Percentiles rank a stretch among this genome's conserved stretches.
These are phyloP conservation scores for Paxillus rubicundulus DNA, from an alignment of 768 basidiomycete genomes.

Conservation along the genomic window DNA sequence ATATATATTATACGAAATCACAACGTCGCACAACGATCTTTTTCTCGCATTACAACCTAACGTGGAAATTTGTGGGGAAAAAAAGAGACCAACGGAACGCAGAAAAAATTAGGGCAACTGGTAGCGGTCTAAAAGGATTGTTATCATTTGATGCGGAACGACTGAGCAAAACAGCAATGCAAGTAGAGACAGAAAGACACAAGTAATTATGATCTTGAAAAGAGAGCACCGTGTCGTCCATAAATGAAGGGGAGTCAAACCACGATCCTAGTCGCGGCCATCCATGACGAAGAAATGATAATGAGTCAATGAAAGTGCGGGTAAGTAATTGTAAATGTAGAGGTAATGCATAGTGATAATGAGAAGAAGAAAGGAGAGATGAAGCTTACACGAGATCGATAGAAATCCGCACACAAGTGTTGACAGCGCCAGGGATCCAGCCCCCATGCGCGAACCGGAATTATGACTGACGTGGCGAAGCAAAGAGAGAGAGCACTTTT, in stretches of 20 bases:
- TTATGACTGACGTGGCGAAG: slow-evolving; percentile 57
- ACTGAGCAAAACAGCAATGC: slow-evolving; percentile 31
- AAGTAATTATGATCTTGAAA: slow-evolving; percentile 27
- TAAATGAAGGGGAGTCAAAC: slow-evolving; percentile 14
- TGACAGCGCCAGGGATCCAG: slow-evolving; percentile 23
- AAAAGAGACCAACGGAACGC: not conserved
- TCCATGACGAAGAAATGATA: slow-evolving; percentile 15
- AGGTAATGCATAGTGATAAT: slow-evolving; percentile 32
- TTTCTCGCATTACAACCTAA: not conserved
- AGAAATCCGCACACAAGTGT: slow-evolving; percentile 13
- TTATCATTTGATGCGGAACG: slow-evolving; percentile 24
- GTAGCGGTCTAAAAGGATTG: slow-evolving; percentile 25
- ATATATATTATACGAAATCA: not conserved
- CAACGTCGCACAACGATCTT: not conserved
- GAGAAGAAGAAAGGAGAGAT: slow-evolving; percentile 15
- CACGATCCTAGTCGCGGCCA: slow-evolving; percentile 24
- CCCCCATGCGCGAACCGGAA: slow-evolving; percentile 9
- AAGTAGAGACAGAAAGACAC: slow-evolving; percentile 27
- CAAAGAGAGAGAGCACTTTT: slow-evolving; percentile 81
- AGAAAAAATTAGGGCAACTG: slow-evolving; percentile 19
- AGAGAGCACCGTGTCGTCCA: slow-evolving; percentile 27
- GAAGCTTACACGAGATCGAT: slow-evolving; percentile 22
- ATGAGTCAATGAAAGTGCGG: slow-evolving; percentile 12
- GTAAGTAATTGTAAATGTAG: slow-evolving; percentile 17
- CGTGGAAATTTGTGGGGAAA: too few species aligned